Conservation (phyloP, 192 early-diverging fungal genomes). For the Backusella tuberculispora region DNA sequence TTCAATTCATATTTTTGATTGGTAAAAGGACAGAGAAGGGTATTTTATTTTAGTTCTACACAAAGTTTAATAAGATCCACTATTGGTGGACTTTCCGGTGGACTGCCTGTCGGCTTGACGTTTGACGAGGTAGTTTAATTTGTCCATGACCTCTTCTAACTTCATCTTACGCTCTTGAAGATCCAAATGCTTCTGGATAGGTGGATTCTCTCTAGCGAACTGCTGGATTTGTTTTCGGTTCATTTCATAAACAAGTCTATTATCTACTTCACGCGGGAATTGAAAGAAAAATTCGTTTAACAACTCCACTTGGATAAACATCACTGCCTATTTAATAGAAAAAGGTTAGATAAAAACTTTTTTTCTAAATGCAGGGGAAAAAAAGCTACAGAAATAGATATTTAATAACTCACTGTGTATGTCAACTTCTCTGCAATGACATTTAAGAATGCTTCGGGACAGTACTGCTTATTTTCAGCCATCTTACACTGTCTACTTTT, state of each 20-base stretch:
- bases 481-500: slow-evolving; percentile 81
- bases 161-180: slow-evolving; percentile 84
- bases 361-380: slow-evolving; percentile 6
- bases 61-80: slow-evolving; percentile 11
- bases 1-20: background rate
- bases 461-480: slow-evolving; percentile 86
- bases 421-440: slow-evolving; percentile 95
- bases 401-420: slow-evolving; percentile 58
- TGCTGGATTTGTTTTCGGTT: slow-evolving; percentile 76
- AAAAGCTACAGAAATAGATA: slow-evolving; percentile 1
- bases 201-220: slow-evolving; percentile 92
- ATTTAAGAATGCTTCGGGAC: slow-evolving; percentile 92
- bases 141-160: slow-evolving; percentile 82
- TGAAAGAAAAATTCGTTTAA: slow-evolving; percentile 99
- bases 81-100: background rate
- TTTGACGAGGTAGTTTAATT: slow-evolving; percentile 62
- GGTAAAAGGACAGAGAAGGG: background rate
- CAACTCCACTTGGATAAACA: slow-evolving; percentile 98
- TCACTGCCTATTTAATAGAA: slow-evolving; percentile 65
- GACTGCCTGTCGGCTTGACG: slow-evolving; percentile 55
- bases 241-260: slow-evolving; percentile 87
- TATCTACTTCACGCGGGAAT: slow-evolving; percentile 93
- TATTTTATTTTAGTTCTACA: slow-evolving; percentile 10
- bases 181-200: slow-evolving; percentile 80
- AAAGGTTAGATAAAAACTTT: background rate